Conservation (phyloP, 2,329 filamentous ascomycete genomes). For the Balansia obtecta region DNA sequence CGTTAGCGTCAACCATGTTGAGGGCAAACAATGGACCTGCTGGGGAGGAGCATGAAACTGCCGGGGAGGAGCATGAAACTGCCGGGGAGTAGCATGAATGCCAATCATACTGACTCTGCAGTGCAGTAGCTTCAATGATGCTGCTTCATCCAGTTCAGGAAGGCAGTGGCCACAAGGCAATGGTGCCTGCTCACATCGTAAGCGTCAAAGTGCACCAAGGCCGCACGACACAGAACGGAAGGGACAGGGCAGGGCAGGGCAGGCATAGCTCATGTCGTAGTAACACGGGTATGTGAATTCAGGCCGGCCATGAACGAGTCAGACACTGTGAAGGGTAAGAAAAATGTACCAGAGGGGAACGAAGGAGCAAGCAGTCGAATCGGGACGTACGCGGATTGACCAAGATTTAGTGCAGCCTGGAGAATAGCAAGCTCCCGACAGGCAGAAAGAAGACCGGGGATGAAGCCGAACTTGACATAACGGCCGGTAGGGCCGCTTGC, state of each 20-base stretch:
- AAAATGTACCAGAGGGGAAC: neutral
- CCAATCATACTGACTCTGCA: conserved; percentile 2
- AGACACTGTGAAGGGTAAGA: no score
- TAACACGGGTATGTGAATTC: no score
- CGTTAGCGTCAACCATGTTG: conserved; percentile 1
- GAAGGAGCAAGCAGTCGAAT: conserved; percentile 4
- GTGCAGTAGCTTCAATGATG: neutral
- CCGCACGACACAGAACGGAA: neutral
- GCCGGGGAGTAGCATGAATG: conserved; percentile 4
- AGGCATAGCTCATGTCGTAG: no score
- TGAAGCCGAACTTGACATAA: conserved; percentile 6
- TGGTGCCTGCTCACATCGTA: neutral
- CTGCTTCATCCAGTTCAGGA: neutral
- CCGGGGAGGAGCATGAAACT: conserved; percentile 4
- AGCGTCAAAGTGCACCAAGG: neutral
- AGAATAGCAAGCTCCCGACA: conserved; percentile 1
- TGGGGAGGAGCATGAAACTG: conserved; percentile 4
- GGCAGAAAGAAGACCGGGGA: conserved; percentile 3
- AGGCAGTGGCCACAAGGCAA: neutral
- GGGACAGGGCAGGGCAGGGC: no score
- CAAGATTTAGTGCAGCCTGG: neutral
- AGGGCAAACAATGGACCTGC: conserved; percentile 1
- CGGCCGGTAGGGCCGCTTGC: conserved; percentile 2
- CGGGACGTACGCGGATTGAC: conserved; percentile 3
- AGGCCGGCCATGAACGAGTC: no score